Percentiles rank a stretch among this genome's conserved stretches.
These are phyloP conservation scores for Agrocybe praecox DNA, from an alignment of 768 basidiomycete genomes.

Conservation along the genomic window DNA sequence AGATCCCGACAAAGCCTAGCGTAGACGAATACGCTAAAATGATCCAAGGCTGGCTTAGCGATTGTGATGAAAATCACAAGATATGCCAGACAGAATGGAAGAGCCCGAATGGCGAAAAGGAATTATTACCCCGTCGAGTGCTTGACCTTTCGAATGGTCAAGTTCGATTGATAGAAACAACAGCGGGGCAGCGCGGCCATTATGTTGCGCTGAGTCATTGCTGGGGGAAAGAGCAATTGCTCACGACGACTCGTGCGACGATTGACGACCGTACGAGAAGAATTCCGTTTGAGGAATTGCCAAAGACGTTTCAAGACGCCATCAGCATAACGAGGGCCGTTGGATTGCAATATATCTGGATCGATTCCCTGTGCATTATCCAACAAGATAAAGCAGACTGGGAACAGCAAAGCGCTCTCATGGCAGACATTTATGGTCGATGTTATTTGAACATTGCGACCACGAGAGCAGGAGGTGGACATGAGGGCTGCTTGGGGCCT, in stretches of 20 bases:
- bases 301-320: slow-evolving; percentile 14
- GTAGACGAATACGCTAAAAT: slow-evolving; percentile 9
- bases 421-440: slow-evolving; percentile 15
- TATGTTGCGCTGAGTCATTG: slow-evolving; percentile 18
- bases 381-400: slow-evolving; percentile 16
- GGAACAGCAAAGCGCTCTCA: slow-evolving; percentile 17
- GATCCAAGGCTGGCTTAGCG: slow-evolving; percentile 7
- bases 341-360: slow-evolving; percentile 15
- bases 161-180: slow-evolving; percentile 11
- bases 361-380: slow-evolving; percentile 17
- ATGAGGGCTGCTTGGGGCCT: slow-evolving; percentile 8
- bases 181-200: slow-evolving; percentile 11
- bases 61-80: slow-evolving; percentile 12
- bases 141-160: slow-evolving; percentile 9
- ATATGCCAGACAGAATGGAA: slow-evolving; percentile 4
- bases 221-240: slow-evolving; percentile 15
- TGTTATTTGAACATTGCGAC: slow-evolving; percentile 17
- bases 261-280: slow-evolving; percentile 10
- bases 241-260: slow-evolving; percentile 12
- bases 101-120: neutral
- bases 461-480: slow-evolving; percentile 14
- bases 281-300: slow-evolving; percentile 10
- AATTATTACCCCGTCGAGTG: slow-evolving; percentile 13
- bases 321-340: slow-evolving; percentile 9
- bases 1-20: slow-evolving; percentile 11